phyloP scores from a whole-genome alignment of 2,329 filamentous ascomycete genomes.

The Xylaria sp. region DNA sequence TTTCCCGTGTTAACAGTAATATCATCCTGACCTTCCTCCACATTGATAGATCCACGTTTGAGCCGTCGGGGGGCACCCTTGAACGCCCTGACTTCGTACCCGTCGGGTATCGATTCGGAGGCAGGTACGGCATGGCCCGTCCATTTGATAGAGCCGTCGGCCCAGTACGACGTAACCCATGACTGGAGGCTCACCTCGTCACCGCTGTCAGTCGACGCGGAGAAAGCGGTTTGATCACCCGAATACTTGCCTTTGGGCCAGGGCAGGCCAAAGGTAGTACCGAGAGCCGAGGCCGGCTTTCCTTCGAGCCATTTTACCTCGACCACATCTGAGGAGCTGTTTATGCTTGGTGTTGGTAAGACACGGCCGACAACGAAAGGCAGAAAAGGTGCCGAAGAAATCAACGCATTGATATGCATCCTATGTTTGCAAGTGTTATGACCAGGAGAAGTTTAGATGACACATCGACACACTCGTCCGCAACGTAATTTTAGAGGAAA shows the following conservation, averaged over 20 bases:
- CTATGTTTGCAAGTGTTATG: background rate
- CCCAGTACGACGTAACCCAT: slow-evolving; percentile 69
- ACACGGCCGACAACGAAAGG: slow-evolving; percentile 10
- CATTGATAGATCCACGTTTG: slow-evolving; percentile 28
- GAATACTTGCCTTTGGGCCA: slow-evolving; percentile 56
- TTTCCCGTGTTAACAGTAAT: slow-evolving; percentile 60
- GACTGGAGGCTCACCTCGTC: slow-evolving; percentile 58
- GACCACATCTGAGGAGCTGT: slow-evolving; percentile 37
- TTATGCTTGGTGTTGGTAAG: background rate
- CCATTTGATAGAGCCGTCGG: slow-evolving; percentile 71
- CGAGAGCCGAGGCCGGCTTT: slow-evolving; percentile 50
- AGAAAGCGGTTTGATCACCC: slow-evolving; percentile 53
- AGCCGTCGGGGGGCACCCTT: slow-evolving; percentile 6
- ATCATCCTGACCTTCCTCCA: slow-evolving; percentile 43
- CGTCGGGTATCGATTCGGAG: slow-evolving; percentile 53
- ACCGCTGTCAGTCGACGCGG: slow-evolving; percentile 45
- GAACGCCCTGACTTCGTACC: slow-evolving; percentile 57
- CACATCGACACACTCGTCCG: background rate
- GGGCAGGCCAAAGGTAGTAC: slow-evolving; percentile 58
- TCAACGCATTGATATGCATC: slow-evolving; percentile 27
- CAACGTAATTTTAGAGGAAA: background rate
- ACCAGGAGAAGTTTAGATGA: background rate
- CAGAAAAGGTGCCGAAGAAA: slow-evolving; percentile 9
- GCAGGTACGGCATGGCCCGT: slow-evolving; percentile 66
- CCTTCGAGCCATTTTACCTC: slow-evolving; percentile 56